These are phyloP conservation scores for Pigoraptor vietnamica DNA, from an alignment of 78 protist species.

Conservation along the genomic window DNA sequence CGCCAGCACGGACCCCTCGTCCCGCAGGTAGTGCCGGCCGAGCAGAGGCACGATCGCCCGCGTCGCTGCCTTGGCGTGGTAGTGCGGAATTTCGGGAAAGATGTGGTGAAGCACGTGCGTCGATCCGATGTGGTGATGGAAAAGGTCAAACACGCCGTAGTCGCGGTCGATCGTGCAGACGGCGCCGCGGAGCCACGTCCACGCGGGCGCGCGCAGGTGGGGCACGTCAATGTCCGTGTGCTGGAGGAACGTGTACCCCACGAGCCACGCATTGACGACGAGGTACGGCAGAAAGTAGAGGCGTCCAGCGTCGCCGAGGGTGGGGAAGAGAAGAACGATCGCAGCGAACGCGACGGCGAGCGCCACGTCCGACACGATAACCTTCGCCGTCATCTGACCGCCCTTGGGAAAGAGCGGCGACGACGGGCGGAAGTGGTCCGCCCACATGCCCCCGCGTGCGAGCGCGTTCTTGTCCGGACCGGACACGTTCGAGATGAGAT, in stretches of 20 bases:
- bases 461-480: not conserved
- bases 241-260: constrained; percentile 82
- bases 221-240: constrained; percentile 75
- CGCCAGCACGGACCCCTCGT: not conserved
- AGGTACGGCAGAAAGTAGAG: not conserved
- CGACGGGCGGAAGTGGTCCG: not conserved
- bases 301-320: not conserved
- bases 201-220: constrained; percentile 56
- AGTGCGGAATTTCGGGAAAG: not conserved
- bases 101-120: constrained; percentile 6
- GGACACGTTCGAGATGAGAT: not conserved
- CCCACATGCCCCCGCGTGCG: too few relatives aligned
- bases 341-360: constrained; percentile 18
- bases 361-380: not conserved
- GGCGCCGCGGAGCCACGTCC: constrained; percentile 73
- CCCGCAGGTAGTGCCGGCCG: not conserved
- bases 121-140: not conserved
- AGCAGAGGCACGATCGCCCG: not conserved
- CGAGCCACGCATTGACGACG: constrained; percentile 68
- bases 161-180: constrained; percentile 65
- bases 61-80: constrained; percentile 17
- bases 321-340: not conserved
- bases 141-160: constrained; percentile 2
- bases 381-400: not conserved
- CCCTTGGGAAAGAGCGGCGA: not conserved